phyloP scores from a whole-genome alignment of 2,329 filamentous ascomycete species.

The Epichloe amarillans region DNA sequence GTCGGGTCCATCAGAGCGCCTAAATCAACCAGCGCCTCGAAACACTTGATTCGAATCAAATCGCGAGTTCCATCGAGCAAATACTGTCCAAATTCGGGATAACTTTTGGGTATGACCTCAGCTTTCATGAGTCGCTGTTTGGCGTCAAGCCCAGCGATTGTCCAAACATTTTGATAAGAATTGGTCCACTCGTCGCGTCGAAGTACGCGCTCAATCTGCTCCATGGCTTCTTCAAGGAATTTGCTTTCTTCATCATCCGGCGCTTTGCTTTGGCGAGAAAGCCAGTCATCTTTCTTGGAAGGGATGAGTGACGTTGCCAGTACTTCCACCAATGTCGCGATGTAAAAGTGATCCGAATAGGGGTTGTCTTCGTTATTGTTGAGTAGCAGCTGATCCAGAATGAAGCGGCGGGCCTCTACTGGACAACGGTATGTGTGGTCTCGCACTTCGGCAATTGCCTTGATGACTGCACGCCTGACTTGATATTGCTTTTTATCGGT shows the following conservation, averaged over 20 bases:
- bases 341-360: slow-evolving; percentile 81
- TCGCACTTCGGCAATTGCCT: slow-evolving; percentile 66
- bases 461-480: slow-evolving; percentile 71
- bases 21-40: slow-evolving; percentile 50
- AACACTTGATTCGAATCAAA: slow-evolving; percentile 51
- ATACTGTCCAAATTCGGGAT: slow-evolving; percentile 48
- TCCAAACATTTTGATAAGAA: slow-evolving; percentile 56
- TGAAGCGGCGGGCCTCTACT: slow-evolving; percentile 63
- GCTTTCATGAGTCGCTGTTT: slow-evolving; percentile 51
- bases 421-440: slow-evolving; percentile 65
- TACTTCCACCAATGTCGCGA: slow-evolving; percentile 61
- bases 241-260: slow-evolving; percentile 31
- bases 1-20: slow-evolving; percentile 41
- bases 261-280: slow-evolving; percentile 31
- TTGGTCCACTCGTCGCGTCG: slow-evolving; percentile 56
- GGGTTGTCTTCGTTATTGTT: slow-evolving; percentile 90
- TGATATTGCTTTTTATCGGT: slow-evolving; percentile 73
- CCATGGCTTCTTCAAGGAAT: slow-evolving; percentile 40
- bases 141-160: slow-evolving; percentile 47
- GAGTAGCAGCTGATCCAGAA: slow-evolving; percentile 79
- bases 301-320: slow-evolving; percentile 46
- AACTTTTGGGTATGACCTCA: slow-evolving; percentile 40
- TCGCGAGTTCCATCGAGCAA: slow-evolving; percentile 51
- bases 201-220: slow-evolving; percentile 53
- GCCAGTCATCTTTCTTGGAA: slow-evolving; percentile 30